phyloP scores from a whole-genome alignment of 2,329 filamentous ascomycete species.

The Talaromyces sp. region DNA sequence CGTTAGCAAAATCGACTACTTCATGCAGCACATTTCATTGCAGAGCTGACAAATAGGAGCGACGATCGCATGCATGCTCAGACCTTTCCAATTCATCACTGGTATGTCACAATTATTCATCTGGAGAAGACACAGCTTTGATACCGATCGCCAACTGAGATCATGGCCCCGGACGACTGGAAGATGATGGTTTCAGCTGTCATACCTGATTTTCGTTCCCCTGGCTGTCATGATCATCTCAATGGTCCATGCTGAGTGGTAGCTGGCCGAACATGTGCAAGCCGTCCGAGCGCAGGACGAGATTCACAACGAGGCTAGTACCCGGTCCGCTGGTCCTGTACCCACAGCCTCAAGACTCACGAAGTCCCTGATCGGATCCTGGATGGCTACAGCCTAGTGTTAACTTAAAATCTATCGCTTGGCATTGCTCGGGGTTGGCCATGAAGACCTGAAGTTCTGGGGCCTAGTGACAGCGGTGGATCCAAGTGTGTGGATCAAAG shows the following conservation, averaged over 20 bases:
- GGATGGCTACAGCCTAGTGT: not conserved
- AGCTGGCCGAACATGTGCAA: not conserved
- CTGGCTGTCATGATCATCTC: not conserved
- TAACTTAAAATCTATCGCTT: not conserved
- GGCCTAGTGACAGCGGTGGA: not conserved
- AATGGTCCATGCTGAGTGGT: not conserved
- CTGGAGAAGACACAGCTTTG: not conserved
- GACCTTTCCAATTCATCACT: not conserved
- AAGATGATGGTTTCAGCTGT: not conserved
- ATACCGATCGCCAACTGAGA: not conserved
- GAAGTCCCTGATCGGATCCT: not conserved
- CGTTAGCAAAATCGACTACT: not conserved
- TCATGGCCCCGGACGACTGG: not conserved
- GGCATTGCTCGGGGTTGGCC: not conserved
- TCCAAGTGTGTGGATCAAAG: not conserved
- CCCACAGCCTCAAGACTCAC: not conserved
- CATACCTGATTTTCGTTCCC: not conserved
- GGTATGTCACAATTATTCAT: not conserved
- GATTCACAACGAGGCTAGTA: not conserved
- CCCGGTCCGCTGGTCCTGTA: not conserved
- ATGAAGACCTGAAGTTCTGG: not conserved
- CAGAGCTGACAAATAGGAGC: not conserved
- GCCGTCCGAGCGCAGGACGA: slow-evolving; percentile 4
- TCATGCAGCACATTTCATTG: not conserved
- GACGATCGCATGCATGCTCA: not conserved